phyloP scores from a whole-genome alignment of 2,329 filamentous ascomycete species.

The Thyridium curvatum region DNA sequence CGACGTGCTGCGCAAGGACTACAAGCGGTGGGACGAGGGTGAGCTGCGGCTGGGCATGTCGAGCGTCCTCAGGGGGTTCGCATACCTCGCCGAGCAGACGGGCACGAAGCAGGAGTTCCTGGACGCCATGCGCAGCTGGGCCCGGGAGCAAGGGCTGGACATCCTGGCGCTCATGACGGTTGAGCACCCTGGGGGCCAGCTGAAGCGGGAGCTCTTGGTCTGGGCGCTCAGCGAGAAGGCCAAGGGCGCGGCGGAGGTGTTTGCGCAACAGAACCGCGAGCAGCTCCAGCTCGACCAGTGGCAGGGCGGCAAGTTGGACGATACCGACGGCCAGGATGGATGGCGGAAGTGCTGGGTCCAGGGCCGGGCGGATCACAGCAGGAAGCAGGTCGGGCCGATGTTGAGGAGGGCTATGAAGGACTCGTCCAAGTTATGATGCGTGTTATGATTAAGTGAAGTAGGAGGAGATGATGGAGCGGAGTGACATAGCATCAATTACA shows the following conservation, averaged over 20 bases:
- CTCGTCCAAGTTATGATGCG: conserved; percentile 11
- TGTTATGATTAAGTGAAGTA: too few relatives aligned
- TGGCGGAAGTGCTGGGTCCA: conserved; percentile 64
- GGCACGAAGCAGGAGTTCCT: conserved; percentile 39
- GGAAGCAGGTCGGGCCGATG: conserved; percentile 65
- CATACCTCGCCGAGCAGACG: conserved; percentile 51
- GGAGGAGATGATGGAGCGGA: too few relatives aligned
- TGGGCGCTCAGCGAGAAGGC: conserved; percentile 52
- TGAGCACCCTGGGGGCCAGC: conserved; percentile 47
- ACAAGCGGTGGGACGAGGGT: conserved; percentile 63
- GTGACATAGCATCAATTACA: too few relatives aligned
- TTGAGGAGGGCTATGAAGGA: conserved; percentile 48
- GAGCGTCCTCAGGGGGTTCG: conserved; percentile 56
- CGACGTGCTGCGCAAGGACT: conserved; percentile 75
- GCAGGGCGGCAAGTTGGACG: conserved; percentile 40
- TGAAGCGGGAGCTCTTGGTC: conserved; percentile 61
- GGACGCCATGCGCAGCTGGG: conserved; percentile 43
- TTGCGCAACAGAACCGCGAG: conserved; percentile 37
- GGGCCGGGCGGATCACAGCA: conserved; percentile 50
- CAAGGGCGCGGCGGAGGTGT: conserved; percentile 43
- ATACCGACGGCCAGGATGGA: conserved; percentile 21
- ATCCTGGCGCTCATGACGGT: conserved; percentile 65
- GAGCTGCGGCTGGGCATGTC: conserved; percentile 58
- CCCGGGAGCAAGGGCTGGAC: conserved; percentile 51
- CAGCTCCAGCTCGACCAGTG: conserved; percentile 52